Conservation (phyloP, 148 eudicot genomes). For the Vaccinium darrowii region DNA sequence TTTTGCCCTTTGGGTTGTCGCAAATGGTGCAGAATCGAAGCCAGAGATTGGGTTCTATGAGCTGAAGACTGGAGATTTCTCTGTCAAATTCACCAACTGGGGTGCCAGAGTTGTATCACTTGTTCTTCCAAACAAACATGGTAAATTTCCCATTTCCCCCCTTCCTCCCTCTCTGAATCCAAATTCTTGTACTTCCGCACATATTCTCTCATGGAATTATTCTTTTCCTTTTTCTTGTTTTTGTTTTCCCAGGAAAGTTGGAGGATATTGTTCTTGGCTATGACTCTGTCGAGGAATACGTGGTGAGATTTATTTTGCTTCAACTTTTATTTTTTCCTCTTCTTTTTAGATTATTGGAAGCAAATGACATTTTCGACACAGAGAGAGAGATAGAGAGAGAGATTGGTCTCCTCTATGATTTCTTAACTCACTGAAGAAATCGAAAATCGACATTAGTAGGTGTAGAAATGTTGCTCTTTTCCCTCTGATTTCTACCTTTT, state of each 20-base stretch:
- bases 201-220: neutral
- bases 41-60: constrained; percentile 47
- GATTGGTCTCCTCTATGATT: neutral
- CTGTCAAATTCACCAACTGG: constrained; percentile 60
- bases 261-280: constrained; percentile 71
- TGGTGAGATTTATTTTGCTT: constrained; percentile 34
- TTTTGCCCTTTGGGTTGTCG: constrained; percentile 15
- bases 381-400: neutral
- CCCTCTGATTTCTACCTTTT: neutral
- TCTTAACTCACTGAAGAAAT: neutral
- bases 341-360: neutral
- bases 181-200: neutral
- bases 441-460: neutral
- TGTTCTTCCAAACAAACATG: constrained; percentile 72
- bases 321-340: neutral
- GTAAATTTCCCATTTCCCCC: constrained; percentile 26
- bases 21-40: neutral
- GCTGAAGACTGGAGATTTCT: constrained; percentile 55
- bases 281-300: constrained; percentile 44
- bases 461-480: neutral
- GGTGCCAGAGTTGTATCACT: constrained; percentile 69
- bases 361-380: neutral
- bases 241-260: constrained; percentile 49
- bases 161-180: neutral
- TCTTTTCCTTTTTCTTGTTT: neutral